These are phyloP conservation scores for Skeletonema grethae DNA, from an alignment of 108 stramenopile genomes.

Conservation along the genomic window DNA sequence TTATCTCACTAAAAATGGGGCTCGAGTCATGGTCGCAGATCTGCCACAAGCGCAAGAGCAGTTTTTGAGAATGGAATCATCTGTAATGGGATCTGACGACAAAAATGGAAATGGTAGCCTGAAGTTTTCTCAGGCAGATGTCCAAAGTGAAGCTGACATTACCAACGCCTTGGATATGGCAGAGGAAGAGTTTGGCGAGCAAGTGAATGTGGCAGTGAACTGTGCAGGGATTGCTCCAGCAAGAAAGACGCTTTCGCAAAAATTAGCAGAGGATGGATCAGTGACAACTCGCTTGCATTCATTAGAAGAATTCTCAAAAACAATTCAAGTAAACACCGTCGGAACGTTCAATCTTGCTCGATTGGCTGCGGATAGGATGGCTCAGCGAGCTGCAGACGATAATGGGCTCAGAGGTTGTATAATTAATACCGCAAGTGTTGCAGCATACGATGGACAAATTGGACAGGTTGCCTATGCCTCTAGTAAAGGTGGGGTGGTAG, in stretches of 20 bases:
- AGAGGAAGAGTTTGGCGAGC: slow-evolving; percentile 69
- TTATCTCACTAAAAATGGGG: slow-evolving; percentile 72
- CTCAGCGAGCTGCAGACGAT: slow-evolving; percentile 49
- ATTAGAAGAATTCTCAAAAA: slow-evolving; percentile 59
- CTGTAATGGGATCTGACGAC: not conserved
- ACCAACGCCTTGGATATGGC: slow-evolving; percentile 56
- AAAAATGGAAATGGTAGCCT: slow-evolving; percentile 14
- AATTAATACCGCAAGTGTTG: slow-evolving; percentile 94
- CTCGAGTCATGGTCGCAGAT: slow-evolving; percentile 85
- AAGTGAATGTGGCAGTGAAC: slow-evolving; percentile 85
- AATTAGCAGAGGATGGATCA: slow-evolving; percentile 57
- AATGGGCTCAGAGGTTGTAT: slow-evolving; percentile 84
- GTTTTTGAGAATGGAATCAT: slow-evolving; percentile 47
- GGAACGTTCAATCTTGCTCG: slow-evolving; percentile 97
- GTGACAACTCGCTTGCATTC: slow-evolving; percentile 53
- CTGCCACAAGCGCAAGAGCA: slow-evolving; percentile 50
- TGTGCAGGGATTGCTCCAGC: slow-evolving; percentile 94
- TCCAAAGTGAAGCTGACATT: slow-evolving; percentile 64
- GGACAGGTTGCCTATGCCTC: slow-evolving; percentile 94
- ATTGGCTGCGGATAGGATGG: slow-evolving; percentile 88
- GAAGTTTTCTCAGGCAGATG: slow-evolving; percentile 68
- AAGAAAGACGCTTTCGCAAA: slow-evolving; percentile 62
- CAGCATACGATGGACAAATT: slow-evolving; percentile 94
- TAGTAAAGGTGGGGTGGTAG: slow-evolving; percentile 91
- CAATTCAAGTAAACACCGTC: slow-evolving; percentile 82